A percentile compares a stretch with the other conserved stretches of the same genome.
phyloP scores from a whole-genome alignment of 169 alveolate species.

The Plasmodium knowlesi region DNA sequence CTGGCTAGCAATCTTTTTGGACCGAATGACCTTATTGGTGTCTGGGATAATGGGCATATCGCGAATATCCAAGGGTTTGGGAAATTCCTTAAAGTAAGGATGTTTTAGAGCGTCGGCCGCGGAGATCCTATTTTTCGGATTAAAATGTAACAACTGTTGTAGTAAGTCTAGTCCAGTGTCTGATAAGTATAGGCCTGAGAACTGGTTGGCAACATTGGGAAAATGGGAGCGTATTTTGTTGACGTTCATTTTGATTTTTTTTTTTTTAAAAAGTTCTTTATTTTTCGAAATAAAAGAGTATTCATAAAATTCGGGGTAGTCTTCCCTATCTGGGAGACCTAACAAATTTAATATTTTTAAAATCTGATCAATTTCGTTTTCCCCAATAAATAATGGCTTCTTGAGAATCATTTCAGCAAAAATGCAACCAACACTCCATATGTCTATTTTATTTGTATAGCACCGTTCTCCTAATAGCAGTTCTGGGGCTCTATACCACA shows the following conservation, averaged over 20 bases:
- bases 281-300: constrained; percentile 75
- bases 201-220: constrained; percentile 62
- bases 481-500: constrained; percentile 99
- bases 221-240: constrained; percentile 69
- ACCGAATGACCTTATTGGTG: constrained; percentile 53
- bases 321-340: constrained; percentile 91
- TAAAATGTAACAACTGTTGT: constrained; percentile 91
- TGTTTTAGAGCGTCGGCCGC: constrained; percentile 95
- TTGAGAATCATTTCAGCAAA: constrained; percentile 92
- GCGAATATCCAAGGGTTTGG: constrained; percentile 48
- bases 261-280: constrained; percentile 73
- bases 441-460: constrained; percentile 96
- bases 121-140: constrained; percentile 94
- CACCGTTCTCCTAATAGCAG: constrained; percentile 94
- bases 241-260: constrained; percentile 79
- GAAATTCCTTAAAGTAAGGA: constrained; percentile 84
- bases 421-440: constrained; percentile 98
- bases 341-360: constrained; percentile 90
- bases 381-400: constrained; percentile 91
- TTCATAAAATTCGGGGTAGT: constrained; percentile 82
- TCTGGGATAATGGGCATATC: constrained; percentile 71
- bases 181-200: constrained; percentile 82
- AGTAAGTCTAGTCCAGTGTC: constrained; percentile 94
- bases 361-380: constrained; percentile 90
- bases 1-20: constrained; percentile 24